Evolutionary conservation across 257 asterid species (phyloP), one percentile per base, ranked within the genome.

Genomic region (Catharanthus roseus): DNA sequence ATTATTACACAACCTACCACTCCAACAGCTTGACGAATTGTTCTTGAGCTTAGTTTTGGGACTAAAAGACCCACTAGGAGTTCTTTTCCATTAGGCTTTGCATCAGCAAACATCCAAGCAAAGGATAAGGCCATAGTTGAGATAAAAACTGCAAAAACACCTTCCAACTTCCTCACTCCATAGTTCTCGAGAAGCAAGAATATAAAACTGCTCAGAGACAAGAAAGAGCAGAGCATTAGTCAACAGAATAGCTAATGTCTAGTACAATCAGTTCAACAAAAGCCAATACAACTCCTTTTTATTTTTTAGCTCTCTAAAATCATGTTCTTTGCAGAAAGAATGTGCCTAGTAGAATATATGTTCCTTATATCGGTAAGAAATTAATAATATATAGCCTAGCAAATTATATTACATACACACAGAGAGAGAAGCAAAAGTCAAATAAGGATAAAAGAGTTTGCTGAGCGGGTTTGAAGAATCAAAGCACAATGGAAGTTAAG

Each of bases 141-240:
- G 66, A 95, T 95, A 33, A 95, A 96, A 76, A 91, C 85, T 47
- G 98, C 99, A 82, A 95, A 95, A 79, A 95, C 86, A 78, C 91
- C 99, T 86, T 95, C 99, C 86, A 95, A 74, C 84, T 95, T 95
- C 86, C 99, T 90, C 87, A 95, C 96, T 70, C 99, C 99, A 73
- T 95, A 95, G 86, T 95, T 95, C 85, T 95, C 99, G 62, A 95
- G 96, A 79, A 91, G 95, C 82, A 95, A 84, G 79, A 95, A 90
- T 56, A 95, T 77, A 81, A 95, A 95, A 84, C 99, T 95, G 95
- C 74, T 70, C 31, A 72, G 31, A 82, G 67, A 65, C 50, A 49
- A 71, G 29, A 67, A 70, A 51, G 4, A 62, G 77, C 69, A 56
- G 50, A 55, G 57, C 2, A 65, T 77, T 69, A 80, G 80, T 41